A percentile compares a stretch with the other conserved stretches of the same genome.
phyloP scores from a whole-genome alignment of 441 rosid species.

The Geranium incanum region DNA sequence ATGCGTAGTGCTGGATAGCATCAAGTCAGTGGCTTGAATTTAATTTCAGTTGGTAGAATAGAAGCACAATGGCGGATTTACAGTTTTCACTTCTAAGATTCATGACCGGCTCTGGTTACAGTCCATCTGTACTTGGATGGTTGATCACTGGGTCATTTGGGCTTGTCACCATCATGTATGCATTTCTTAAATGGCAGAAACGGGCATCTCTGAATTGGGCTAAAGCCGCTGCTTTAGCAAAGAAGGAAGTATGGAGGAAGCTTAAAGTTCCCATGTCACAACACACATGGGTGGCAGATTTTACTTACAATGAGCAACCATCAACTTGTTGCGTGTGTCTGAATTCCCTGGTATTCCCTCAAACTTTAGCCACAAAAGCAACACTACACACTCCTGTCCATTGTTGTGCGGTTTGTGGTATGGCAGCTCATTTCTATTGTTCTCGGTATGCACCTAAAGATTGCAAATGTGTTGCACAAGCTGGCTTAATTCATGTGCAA shows the following conservation, averaged over 20 bases:
- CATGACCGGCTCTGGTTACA: slow-evolving; percentile 29
- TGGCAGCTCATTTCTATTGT: slow-evolving; percentile 54
- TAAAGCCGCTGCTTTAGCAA: slow-evolving; percentile 53
- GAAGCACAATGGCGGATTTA: slow-evolving; percentile 35
- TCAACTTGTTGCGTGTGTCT: slow-evolving; percentile 61
- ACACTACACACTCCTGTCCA: slow-evolving; percentile 36
- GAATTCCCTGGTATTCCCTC: slow-evolving; percentile 36
- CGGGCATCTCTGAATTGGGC: slow-evolving; percentile 45
- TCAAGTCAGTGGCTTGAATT: neutral
- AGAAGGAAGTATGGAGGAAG: slow-evolving; percentile 49
- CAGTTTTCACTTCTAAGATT: slow-evolving; percentile 31
- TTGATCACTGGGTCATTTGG: slow-evolving; percentile 39
- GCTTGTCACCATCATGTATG: slow-evolving; percentile 33
- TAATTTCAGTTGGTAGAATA: slow-evolving; percentile 4
- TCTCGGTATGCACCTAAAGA: slow-evolving; percentile 47
- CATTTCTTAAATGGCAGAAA: slow-evolving; percentile 50
- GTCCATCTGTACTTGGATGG: slow-evolving; percentile 39
- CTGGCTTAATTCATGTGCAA: slow-evolving; percentile 40
- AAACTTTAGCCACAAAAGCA: slow-evolving; percentile 29
- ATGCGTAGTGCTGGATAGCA: slow-evolving; percentile 1
- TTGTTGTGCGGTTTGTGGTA: slow-evolving; percentile 51
- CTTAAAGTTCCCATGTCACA: slow-evolving; percentile 48
- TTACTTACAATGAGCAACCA: slow-evolving; percentile 35
- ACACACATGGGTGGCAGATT: slow-evolving; percentile 54
- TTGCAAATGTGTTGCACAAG: slow-evolving; percentile 59